Conservation (phyloP, 495 filamentous ascomycete species). For the Neurospora sp. region DNA sequence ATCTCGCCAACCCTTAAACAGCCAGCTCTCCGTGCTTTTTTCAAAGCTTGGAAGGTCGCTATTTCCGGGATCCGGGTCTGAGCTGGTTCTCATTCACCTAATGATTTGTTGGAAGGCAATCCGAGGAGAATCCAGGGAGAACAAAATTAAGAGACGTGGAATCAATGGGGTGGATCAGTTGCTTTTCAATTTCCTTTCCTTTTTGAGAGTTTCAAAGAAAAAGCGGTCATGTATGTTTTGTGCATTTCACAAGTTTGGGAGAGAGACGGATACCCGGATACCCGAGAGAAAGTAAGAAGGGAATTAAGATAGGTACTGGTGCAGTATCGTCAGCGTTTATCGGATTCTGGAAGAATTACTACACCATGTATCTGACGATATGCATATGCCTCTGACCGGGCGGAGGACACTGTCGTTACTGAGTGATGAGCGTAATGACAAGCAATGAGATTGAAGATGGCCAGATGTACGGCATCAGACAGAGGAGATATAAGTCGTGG, state of each 20-base stretch:
- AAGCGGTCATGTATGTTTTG: not conserved
- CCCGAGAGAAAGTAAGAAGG: not conserved
- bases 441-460: not conserved
- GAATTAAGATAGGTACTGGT: not conserved
- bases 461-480: not conserved
- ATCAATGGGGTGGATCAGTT: not conserved
- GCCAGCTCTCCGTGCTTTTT: not conserved
- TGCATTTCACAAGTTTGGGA: not conserved
- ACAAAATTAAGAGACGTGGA: not conserved
- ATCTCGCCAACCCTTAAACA: not conserved
- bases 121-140: not conserved
- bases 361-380: constrained; percentile 5
- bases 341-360: not conserved
- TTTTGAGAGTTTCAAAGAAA: not conserved
- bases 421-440: not conserved
- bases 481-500: not conserved
- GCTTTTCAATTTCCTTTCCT: not conserved
- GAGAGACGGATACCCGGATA: not conserved
- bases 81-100: not conserved
- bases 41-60: not conserved
- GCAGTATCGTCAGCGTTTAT: not conserved
- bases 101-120: not conserved
- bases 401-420: not conserved
- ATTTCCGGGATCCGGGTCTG: not conserved
- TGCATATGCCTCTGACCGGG: not conserved